Evolutionary conservation across 176 grass and related monocot genomes (phyloP), one percentile per base, ranked within the genome.

Genomic region (Carex myosuroides): DNA sequence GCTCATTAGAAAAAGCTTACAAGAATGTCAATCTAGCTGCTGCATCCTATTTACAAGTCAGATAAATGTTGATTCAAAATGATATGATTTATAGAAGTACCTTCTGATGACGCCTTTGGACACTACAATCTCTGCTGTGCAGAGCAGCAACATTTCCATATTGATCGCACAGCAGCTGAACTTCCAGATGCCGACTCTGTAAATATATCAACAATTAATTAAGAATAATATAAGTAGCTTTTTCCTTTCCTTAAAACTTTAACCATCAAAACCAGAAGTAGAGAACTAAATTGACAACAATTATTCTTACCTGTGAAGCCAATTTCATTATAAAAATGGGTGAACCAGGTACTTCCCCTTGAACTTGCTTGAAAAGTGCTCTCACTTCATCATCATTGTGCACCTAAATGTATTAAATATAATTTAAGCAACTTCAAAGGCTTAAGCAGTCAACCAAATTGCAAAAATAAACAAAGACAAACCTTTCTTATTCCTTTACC

Each of bases 401-500:
- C 53, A 99, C 97, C 97, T 99, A 85, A 10, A 80, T 85, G 83
- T 13, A 87, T 81, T 55, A 52, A 59, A 67, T 46, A 68, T 39
- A 86, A 68, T 81, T 53, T 16, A 70, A 79, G 46, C 22, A 20
- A 57, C 70, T 35, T 81, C 16, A 70, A 67, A 85, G 3, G 60
- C 68, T 67, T 63, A 79, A 61, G 55, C 16, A 30, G 29, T 84
- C 76, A 74, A 86, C 1, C 46, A 50, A 85, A 58, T 42, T 80
- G 30, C 46, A 84, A 48, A 64, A 92, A 84, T 60, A 89, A 79
- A 71, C 52, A n/a, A 75, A 82, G 35, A 81, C 86, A 24, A 81
- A 95, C 93, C 97, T 99, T 99, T 80, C 97, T 95, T 85, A 99
- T 99, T 83, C 97, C 97, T 95, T 99, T 99, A 81, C 97, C 97